These are phyloP conservation scores for Wallemia mellicola DNA, from an alignment of 1,284 basidiomycete species.

Conservation along the genomic window DNA sequence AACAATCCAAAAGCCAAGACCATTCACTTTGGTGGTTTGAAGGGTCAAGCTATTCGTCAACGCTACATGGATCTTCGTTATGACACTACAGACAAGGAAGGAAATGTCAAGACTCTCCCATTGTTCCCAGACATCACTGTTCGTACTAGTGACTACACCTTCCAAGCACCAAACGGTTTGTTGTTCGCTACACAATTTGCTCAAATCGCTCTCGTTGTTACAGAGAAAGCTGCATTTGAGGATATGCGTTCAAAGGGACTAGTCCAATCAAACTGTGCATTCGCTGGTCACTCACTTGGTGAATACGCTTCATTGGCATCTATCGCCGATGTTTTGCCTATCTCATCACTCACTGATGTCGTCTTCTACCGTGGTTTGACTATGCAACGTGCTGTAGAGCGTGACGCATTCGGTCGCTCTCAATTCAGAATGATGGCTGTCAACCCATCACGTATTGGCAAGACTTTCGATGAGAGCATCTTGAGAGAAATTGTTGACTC, in stretches of 20 bases:
- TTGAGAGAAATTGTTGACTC: conserved; percentile 81
- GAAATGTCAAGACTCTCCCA: conserved; percentile 73
- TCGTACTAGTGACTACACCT: conserved; percentile 81
- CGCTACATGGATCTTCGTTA: conserved; percentile 99
- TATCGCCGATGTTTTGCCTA: conserved; percentile 78
- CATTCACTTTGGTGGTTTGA: conserved; percentile 95
- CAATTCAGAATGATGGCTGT: conserved; percentile 98
- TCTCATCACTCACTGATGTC: conserved; percentile 85
- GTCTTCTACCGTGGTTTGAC: conserved; percentile 99
- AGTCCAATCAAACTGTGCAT: conserved; percentile 66
- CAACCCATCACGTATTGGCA: conserved; percentile 80
- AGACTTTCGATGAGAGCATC: conserved; percentile 63
- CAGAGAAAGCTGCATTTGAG: conserved; percentile 89
- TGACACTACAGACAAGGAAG: conserved; percentile 82
- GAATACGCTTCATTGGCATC: conserved; percentile 95
- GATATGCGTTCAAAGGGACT: conserved; percentile 91
- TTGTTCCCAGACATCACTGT: conserved; percentile 34
- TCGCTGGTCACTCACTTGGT: conserved; percentile 90
- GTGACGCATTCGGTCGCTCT: conserved; percentile 66
- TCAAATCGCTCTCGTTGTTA: conserved; percentile 88
- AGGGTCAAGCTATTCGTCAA: conserved; percentile 86
- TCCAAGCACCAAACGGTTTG: conserved; percentile 79
- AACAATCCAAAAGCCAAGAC: conserved; percentile 92
- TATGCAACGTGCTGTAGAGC: conserved; percentile 93
- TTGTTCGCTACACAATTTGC: conserved; percentile 95